phyloP scores from a whole-genome alignment of 441 rosid genomes.

The Isatis lusitanica region DNA sequence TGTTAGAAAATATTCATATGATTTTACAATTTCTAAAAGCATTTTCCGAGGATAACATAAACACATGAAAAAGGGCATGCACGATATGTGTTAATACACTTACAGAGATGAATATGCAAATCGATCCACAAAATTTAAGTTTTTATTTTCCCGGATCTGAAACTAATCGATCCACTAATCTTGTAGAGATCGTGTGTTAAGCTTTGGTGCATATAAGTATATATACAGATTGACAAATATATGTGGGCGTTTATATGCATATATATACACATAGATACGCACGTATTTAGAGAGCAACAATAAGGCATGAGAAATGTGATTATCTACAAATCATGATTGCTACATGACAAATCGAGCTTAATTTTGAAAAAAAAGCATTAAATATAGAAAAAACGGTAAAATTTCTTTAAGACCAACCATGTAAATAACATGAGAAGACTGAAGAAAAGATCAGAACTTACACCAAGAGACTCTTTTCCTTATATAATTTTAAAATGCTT shows the following conservation, averaged over 20 bases:
- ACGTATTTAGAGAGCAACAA: conserved; percentile 22
- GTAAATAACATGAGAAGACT: conserved; percentile 31
- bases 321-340: conserved; percentile 38
- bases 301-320: conserved; percentile 41
- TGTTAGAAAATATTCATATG: neutral
- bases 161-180: conserved; percentile 34
- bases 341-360: conserved; percentile 39
- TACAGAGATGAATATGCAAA: conserved; percentile 22
- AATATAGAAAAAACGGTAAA: conserved; percentile 29
- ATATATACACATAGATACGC: neutral
- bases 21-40: neutral
- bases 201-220: conserved; percentile 23
- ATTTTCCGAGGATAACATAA: neutral
- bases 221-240: neutral
- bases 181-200: conserved; percentile 37
- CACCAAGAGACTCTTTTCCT: conserved; percentile 8
- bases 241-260: neutral
- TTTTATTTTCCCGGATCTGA: conserved; percentile 19
- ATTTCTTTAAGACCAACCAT: conserved; percentile 22
- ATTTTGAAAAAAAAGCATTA: conserved; percentile 14
- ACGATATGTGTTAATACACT: conserved; percentile 23
- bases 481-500: neutral
- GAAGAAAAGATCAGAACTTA: conserved; percentile 17
- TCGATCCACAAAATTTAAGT: neutral
- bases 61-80: conserved; percentile 12